Conservation (phyloP, 306 rosid species). For the Sesbania bispinosa region DNA sequence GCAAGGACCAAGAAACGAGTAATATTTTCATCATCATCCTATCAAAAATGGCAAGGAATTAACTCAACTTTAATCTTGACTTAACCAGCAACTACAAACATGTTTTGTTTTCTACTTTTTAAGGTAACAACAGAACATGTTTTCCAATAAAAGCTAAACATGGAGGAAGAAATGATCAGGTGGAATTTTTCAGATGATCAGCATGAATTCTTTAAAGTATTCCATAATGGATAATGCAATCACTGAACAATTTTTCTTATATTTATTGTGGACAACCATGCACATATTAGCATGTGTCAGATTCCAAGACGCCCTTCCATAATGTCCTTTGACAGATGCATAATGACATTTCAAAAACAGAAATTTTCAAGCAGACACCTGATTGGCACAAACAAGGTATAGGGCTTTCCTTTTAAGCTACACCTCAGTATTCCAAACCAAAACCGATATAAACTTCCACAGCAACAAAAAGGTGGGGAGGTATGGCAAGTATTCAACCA, state of each 20-base stretch:
- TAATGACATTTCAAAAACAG: neutral
- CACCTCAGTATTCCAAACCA: neutral
- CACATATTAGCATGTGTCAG: neutral
- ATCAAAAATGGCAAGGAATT: slow-evolving; percentile 27
- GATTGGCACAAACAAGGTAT: neutral
- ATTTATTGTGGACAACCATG: neutral
- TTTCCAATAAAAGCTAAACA: neutral
- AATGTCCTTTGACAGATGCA: neutral
- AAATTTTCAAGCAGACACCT: neutral
- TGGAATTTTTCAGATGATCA: neutral
- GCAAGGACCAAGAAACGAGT: slow-evolving; percentile 85
- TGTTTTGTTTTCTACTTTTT: neutral
- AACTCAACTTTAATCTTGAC: slow-evolving; percentile 20
- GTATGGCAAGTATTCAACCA: too few species aligned
- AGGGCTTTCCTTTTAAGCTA: neutral
- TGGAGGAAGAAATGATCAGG: neutral
- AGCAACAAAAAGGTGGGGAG: neutral
- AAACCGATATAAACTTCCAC: neutral
- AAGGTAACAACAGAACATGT: neutral
- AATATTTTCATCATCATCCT: slow-evolving; percentile 70
- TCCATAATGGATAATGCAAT: neutral
- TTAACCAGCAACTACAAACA: neutral
- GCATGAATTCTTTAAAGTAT: neutral
- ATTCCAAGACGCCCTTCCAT: neutral
- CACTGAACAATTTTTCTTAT: neutral